These are phyloP conservation scores for Neurospora hispaniola DNA, from an alignment of 495 filamentous ascomycete genomes.

Conservation along the genomic window DNA sequence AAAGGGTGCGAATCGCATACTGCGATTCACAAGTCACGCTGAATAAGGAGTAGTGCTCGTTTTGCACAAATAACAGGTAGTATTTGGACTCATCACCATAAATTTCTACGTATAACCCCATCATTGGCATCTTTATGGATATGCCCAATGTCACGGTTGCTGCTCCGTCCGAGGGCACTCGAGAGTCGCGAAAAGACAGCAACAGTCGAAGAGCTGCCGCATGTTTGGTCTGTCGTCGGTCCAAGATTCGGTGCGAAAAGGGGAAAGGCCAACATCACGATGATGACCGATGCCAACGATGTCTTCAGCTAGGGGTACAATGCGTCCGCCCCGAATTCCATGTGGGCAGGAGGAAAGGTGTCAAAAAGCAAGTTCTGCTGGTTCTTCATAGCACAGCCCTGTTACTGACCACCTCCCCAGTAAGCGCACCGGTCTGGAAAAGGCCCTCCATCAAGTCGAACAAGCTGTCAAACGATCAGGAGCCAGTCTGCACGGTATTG, in stretches of 20 bases:
- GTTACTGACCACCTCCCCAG: constrained; percentile 24
- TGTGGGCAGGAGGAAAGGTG: constrained; percentile 60
- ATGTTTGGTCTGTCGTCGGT: constrained; percentile 56
- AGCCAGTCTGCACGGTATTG: constrained; percentile 33
- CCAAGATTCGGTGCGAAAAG: constrained; percentile 55
- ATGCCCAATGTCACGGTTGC: constrained; percentile 7
- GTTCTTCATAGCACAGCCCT: not conserved
- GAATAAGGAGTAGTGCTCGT: constrained; percentile 1
- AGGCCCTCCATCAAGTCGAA: constrained; percentile 62
- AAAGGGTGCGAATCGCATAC: not conserved
- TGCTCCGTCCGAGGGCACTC: constrained; percentile 4
- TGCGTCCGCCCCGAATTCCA: constrained; percentile 60
- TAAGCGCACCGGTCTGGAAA: constrained; percentile 63
- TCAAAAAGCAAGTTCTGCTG: constrained; percentile 52
- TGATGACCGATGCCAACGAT: constrained; percentile 50
- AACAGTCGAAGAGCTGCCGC: constrained; percentile 38
- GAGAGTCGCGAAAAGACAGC: constrained; percentile 15
- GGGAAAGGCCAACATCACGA: constrained; percentile 26
- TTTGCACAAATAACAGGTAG: not conserved
- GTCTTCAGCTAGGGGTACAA: constrained; percentile 43
- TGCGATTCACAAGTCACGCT: not conserved
- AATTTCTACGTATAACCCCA: not conserved
- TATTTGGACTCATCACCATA: not conserved
- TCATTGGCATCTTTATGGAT: not conserved
- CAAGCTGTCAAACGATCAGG: constrained; percentile 57